Evolutionary conservation across 345 rosid genomes (phyloP).

Genomic region (Pugionium dolabratum): DNA sequence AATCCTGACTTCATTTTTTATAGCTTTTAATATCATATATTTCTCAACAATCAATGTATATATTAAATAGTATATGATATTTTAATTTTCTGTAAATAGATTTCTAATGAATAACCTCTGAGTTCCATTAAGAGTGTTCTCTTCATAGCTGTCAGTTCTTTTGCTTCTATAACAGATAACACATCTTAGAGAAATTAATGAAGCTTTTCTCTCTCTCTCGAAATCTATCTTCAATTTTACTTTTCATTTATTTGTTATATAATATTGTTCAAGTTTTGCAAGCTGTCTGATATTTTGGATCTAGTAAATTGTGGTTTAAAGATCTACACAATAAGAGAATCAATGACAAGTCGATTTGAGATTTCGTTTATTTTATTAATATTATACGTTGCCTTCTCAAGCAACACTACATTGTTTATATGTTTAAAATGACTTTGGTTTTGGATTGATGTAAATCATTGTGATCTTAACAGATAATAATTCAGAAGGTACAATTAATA

Average conservation of each 20-base stretch:
- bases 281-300: constrained; percentile 31
- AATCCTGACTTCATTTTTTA: constrained; percentile 27
- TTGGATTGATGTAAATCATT: constrained; percentile 28
- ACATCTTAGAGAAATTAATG: constrained; percentile 37
- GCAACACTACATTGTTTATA: constrained; percentile 26
- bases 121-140: constrained; percentile 37
- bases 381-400: constrained; percentile 19
- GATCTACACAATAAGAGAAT: constrained; percentile 21
- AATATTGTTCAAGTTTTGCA: constrained; percentile 14
- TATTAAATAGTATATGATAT: constrained; percentile 17
- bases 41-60: constrained; percentile 30
- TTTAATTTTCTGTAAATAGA: constrained; percentile 31
- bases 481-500: constrained; percentile 24
- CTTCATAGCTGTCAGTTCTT: constrained; percentile 33
- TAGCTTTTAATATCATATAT: constrained; percentile 19
- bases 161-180: constrained; percentile 34
- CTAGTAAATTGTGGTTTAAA: constrained; percentile 23
- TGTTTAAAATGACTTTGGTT: background rate
- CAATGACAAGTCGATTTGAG: constrained; percentile 19
- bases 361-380: constrained; percentile 17
- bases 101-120: constrained; percentile 31
- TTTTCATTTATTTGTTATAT: constrained; percentile 26
- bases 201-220: constrained; percentile 21
- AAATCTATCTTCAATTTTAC: constrained; percentile 21
- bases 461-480: constrained; percentile 26